Evolutionary conservation across 495 filamentous ascomycete genomes (phyloP), one percentile per base, ranked within the genome.

Genomic region (Penicillium fimorum): DNA sequence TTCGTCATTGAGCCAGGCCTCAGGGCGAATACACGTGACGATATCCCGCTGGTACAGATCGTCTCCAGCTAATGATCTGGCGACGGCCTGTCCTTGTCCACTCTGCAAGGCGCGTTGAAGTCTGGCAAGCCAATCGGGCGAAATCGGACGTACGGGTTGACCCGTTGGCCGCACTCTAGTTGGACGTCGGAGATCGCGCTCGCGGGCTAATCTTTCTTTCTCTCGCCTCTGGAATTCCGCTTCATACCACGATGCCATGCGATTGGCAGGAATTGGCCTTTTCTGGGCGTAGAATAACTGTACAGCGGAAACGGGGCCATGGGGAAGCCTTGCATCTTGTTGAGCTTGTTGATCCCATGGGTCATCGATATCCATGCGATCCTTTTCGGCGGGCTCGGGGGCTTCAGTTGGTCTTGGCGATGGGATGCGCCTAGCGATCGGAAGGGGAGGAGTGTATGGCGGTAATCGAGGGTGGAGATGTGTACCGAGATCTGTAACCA

Each of bases 1-100:
- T 50, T 92, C 87, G 67, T 96, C 91, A 61, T 96, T 94, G 0
- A 96, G 74, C 91, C 91, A 96, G 0, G 71, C 74, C 9, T 67
- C 62, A 2, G 68, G 66, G 4, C 62, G 68, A 53, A 57, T 87
- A 71, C 49, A 92, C 53, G 70, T 80, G 73, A 22, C 69, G 35
- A 96, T 86, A 60, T 93, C 89, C 48, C 77, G 76, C 5, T 76
- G 70, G 18, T 65, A 79, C 9, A 95, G 67, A 2, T 77, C 69
- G 5, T 82, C 79, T 6, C 86, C 86, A 18, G 81, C 76, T 4
- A 75, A 70, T 2, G 76, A 82, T 22, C 61, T 77, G 2, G 77
- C 79, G 30, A 84, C 57, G 18, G 64, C 50, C 6, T 64, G 43
- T 5, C 52, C 56, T 12, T 61, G 54, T 6, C 60, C 57, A 24